Percentiles rank a stretch among this genome's conserved stretches.
These are phyloP conservation scores for Metrosideros polymorpha DNA, from an alignment of 441 rosid species.

Conservation along the genomic window DNA sequence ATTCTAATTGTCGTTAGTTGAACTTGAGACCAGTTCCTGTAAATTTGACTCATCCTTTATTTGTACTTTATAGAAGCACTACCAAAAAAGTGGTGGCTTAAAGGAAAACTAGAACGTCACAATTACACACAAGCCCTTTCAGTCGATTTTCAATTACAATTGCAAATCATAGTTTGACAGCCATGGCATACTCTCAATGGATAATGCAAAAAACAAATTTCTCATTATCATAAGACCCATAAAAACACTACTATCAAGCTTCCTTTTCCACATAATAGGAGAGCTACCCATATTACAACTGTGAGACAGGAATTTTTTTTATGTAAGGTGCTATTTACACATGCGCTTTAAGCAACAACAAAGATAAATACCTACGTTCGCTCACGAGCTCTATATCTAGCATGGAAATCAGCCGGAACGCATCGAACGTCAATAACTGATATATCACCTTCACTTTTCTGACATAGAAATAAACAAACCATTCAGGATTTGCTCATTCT, in stretches of 20 bases:
- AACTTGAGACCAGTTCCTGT: not conserved
- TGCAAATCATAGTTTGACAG: not conserved
- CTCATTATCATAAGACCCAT: not conserved
- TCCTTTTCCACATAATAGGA: not conserved
- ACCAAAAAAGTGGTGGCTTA: not conserved
- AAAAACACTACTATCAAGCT: not conserved
- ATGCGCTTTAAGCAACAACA: not conserved
- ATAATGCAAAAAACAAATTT: not conserved
- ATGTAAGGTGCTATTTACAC: not conserved
- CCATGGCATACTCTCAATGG: not conserved
- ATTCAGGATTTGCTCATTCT: constrained; percentile 4
- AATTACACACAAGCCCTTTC: not conserved
- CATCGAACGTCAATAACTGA: constrained; percentile 68
- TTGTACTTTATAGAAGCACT: not conserved
- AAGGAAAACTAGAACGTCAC: not conserved
- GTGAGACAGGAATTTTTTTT: not conserved
- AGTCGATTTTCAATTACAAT: not conserved
- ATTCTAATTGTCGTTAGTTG: not conserved
- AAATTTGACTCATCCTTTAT: not conserved
- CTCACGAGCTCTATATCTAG: constrained; percentile 80
- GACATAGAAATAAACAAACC: constrained; percentile 9
- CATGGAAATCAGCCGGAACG: constrained; percentile 74
- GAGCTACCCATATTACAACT: not conserved
- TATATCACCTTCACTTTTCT: constrained; percentile 73
- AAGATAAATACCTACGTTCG: constrained; percentile 75